Conservation (phyloP, 352 stramenopile species). For the Phytopythium sindhum region DNA sequence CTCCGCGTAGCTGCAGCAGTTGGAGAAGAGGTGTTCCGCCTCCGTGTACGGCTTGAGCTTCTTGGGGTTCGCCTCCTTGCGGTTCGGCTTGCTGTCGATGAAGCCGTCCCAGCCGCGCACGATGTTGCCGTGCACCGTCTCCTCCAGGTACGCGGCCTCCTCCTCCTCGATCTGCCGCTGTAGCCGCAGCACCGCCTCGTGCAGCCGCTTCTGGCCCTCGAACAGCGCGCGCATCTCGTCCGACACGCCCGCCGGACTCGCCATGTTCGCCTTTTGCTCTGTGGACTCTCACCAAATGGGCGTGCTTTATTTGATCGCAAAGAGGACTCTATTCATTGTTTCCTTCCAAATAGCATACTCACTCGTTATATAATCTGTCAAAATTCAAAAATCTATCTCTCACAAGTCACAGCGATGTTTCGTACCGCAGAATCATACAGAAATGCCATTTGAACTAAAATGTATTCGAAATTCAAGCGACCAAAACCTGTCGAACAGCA, state of each 20-base stretch:
- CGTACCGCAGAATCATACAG: too few relatives aligned
- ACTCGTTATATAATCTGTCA: background rate
- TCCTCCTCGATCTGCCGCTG: slow-evolving; percentile 79
- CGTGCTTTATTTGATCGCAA: background rate
- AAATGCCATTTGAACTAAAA: background rate
- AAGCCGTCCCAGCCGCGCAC: slow-evolving; percentile 86
- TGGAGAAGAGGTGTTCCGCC: slow-evolving; percentile 76
- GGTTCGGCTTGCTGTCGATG: slow-evolving; percentile 73
- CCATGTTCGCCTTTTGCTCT: background rate
- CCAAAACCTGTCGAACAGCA: background rate
- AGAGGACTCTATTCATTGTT: background rate
- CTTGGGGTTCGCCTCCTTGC: slow-evolving; percentile 75
- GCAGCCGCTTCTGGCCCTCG: slow-evolving; percentile 62
- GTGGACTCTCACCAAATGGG: background rate
- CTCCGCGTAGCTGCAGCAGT: slow-evolving; percentile 60
- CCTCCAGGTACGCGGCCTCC: slow-evolving; percentile 74
- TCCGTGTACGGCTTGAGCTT: slow-evolving; percentile 80
- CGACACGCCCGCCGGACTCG: slow-evolving; percentile 23
- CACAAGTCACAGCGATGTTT: background rate
- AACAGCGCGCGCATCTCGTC: slow-evolving; percentile 73
- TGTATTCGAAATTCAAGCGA: background rate
- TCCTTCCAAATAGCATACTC: slow-evolving; percentile 10
- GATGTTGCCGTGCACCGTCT: slow-evolving; percentile 85
- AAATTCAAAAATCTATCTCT: slow-evolving; percentile 3
- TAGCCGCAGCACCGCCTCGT: slow-evolving; percentile 67